Base-by-base conservation (phyloP, 139 green algal genomes). In the Protoeuglena noctilucae region DNA sequence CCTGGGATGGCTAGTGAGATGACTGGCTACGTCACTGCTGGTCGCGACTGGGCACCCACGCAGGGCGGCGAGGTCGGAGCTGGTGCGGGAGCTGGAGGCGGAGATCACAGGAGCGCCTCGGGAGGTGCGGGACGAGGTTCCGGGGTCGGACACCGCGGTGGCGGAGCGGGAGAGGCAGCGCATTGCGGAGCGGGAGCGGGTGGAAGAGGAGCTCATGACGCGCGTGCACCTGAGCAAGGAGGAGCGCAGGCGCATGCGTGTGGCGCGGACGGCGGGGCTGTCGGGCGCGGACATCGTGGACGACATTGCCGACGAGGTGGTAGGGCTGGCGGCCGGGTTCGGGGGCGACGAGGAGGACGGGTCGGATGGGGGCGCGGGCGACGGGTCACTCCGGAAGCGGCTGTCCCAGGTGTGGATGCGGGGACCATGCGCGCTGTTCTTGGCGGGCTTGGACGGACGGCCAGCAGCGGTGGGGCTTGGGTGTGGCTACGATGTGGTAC, bases 271-370 rank as follows among this genome's bases (percentile, higher is more conserved):
- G 9, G 62, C 49, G 18, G 75, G 63, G 17, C 62, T 84, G 16
- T 54, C 65, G 1, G 63, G 73, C 28, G 58, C 26, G 28, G 67
- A 51, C 9, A 63, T 85, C 59, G 53, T 94, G 53, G 83, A 90
- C 48, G 88, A 95, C 72, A 94, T 97, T 71, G 78, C 76, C 2
- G 88, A 94, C 58, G 88, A 96, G 52, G 78, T 95, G 48, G 80
- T 69, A 0, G 88, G 84, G 69, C 54, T 96, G 23, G 71, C 92
- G 40, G 72, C 61, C 7, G 49, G 40, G n/a, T n/a, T n/a, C n/a
- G 61, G 29, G 25, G 60, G 18, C 31, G 61, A 17, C 24, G 29
- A 19, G 54, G 45, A 3, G 48, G 45, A 28, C 49, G n/a, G 7
- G 34, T 43, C 12, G 9, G 34, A 7, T 22, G 55, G 21, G 22